These are phyloP conservation scores for Aspergillus sp. DNA, from an alignment of 2,329 filamentous ascomycete genomes.

Conservation along the genomic window DNA sequence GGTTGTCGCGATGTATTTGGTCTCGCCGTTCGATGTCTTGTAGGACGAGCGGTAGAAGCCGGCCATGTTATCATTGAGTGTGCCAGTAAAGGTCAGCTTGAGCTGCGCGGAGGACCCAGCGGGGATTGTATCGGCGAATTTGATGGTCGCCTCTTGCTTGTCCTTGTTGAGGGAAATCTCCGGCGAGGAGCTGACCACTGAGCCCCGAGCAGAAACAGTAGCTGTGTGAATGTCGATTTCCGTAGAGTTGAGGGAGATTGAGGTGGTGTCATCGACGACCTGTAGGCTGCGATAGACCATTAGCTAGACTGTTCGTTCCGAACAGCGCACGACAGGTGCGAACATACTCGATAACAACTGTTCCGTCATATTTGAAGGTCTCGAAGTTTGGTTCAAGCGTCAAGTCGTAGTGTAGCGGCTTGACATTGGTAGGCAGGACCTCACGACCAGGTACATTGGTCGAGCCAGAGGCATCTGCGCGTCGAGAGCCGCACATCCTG, in stretches of 20 bases:
- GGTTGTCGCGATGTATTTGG: conserved; percentile 82
- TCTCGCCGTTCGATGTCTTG: conserved; percentile 77
- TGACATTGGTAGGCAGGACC: conserved; percentile 88
- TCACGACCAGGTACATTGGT: conserved; percentile 72
- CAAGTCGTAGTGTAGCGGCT: conserved; percentile 88
- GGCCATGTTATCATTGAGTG: conserved; percentile 92
- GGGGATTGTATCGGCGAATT: conserved; percentile 72
- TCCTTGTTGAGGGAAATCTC: conserved; percentile 75
- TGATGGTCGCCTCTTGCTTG: conserved; percentile 79
- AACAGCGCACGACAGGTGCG: no score
- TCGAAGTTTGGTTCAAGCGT: conserved; percentile 89
- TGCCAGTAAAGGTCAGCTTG: conserved; percentile 76
- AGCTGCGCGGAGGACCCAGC: conserved; percentile 79
- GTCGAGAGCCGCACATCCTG: conserved; percentile 73
- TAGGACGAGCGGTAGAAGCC: conserved; percentile 97
- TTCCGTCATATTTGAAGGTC: conserved; percentile 84
- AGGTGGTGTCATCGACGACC: conserved; percentile 80
- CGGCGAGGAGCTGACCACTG: conserved; percentile 64
- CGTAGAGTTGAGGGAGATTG: conserved; percentile 83
- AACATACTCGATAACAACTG: conserved; percentile 75
- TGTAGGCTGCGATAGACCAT: conserved; percentile 62
- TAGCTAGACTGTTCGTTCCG: conserved; percentile 1
- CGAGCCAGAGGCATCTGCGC: conserved; percentile 59
- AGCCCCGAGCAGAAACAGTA: conserved; percentile 65
- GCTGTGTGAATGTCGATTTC: conserved; percentile 82